Evolutionary conservation across 306 rosid species (phyloP), one percentile per base, ranked within the genome.

Genomic region (Adenanthera pavonina): DNA sequence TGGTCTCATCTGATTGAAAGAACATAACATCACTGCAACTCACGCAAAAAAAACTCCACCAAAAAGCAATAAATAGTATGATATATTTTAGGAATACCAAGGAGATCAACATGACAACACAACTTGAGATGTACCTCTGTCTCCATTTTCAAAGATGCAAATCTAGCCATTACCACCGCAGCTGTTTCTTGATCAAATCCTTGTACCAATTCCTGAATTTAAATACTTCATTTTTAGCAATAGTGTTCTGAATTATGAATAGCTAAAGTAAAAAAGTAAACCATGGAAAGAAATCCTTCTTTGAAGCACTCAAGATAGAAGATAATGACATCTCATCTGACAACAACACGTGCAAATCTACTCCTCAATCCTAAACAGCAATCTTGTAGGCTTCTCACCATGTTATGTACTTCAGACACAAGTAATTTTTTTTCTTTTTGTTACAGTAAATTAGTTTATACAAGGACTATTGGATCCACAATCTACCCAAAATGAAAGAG

Each of bases 181-280:
- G 99, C 97, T 70, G 99, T 90, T 89, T 95, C 99, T 78, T 95
- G 99, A 84, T 95, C 99, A 90, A 95, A 95, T 64, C 99, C 99
- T 89, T 93, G 97, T 75, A 92, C 88, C 89, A 95, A 78, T 88
- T 95, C 99, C 99, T 95, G 89, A 79, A 82, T 41, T 47, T 41
- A 83, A 75, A 71, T 44, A 66, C 72, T 20, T 61, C 78, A 65
- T 41, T 66, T 40, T 78, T 76, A 78, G 69, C 35, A 30, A 30
- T 64, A 14, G 75, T 35, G 77, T 47, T 56, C 46, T 35, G 36
- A 85, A 46, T 41, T 62, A 74, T 40, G 53, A 56, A 54, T 34
- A 15, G 43, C 17, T 15, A 67, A 38, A 67, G 48, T 16, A 13
- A 65, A 36, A 36, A 41, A 40, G 15, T 17, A 66, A 64, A 40